Conservation (phyloP, 352 stramenopile species). For the Globisporangium paroecandrum region DNA sequence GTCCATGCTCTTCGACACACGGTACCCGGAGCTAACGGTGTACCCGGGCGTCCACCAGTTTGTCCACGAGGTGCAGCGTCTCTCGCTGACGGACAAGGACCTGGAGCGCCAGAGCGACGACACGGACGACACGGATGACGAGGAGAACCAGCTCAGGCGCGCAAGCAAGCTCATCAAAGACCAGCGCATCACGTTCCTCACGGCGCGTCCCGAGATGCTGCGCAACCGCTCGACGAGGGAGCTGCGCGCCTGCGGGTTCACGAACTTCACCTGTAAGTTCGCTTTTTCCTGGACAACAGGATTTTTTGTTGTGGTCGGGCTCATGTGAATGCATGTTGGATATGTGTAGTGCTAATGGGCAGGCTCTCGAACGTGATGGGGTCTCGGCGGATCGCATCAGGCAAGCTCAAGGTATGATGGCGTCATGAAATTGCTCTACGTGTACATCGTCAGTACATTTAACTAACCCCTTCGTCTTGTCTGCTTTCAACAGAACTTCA, state of each 20-base stretch:
- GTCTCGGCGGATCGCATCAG: constrained; percentile 56
- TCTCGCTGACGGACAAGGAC: constrained; percentile 23
- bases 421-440: background rate
- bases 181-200: constrained; percentile 72
- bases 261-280: constrained; percentile 69
- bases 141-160: constrained; percentile 8
- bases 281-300: background rate
- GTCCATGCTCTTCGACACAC: constrained; percentile 71
- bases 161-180: constrained; percentile 11
- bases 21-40: constrained; percentile 78
- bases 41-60: constrained; percentile 85
- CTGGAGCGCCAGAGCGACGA: constrained; percentile 17
- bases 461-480: background rate
- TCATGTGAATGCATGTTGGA: background rate
- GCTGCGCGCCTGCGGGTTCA: constrained; percentile 63
- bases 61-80: constrained; percentile 61
- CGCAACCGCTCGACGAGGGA: constrained; percentile 57
- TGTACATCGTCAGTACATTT: background rate
- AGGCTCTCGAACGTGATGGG: constrained; percentile 61
- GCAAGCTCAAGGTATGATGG: constrained; percentile 54
- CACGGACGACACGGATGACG: constrained; percentile 21
- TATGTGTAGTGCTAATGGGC: constrained; percentile 62
- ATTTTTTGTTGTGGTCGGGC: background rate
- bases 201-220: constrained; percentile 68
- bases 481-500: constrained; percentile 51